Evolutionary conservation across 2,329 filamentous ascomycete species (phyloP).

Genomic region (Ceratocystis smalleyi): DNA sequence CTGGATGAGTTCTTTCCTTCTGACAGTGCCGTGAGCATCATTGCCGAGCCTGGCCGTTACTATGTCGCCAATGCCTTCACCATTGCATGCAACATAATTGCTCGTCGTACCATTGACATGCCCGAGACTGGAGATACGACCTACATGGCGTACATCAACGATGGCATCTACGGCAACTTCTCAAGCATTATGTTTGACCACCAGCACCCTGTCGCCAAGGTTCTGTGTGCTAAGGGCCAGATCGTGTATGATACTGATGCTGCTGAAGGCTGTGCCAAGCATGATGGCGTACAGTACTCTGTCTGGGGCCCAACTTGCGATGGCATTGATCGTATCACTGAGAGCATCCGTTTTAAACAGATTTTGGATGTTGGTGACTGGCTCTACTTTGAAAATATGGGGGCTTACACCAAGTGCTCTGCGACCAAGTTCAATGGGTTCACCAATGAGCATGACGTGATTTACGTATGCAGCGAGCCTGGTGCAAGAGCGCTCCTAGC

Average conservation of each 20-base stretch:
- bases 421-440: constrained; percentile 98
- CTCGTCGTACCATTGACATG: constrained; percentile 73
- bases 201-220: constrained; percentile 73
- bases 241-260: constrained; percentile 42
- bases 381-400: constrained; percentile 98
- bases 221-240: constrained; percentile 49
- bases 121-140: constrained; percentile 48
- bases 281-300: constrained; percentile 58
- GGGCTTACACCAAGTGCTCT: constrained; percentile 95
- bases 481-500: constrained; percentile 54
- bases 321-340: constrained; percentile 85
- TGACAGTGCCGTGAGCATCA: constrained; percentile 56
- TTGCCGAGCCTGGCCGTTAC: constrained; percentile 91
- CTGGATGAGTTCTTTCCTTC: constrained; percentile 80
- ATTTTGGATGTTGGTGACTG: constrained; percentile 85
- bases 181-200: constrained; percentile 99
- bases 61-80: constrained; percentile 91
- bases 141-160: constrained; percentile 97
- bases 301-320: constrained; percentile 98
- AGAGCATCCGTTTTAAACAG: constrained; percentile 61
- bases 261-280: constrained; percentile 29
- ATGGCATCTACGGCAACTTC: constrained; percentile 96
- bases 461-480: constrained; percentile 89
- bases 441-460: constrained; percentile 75
- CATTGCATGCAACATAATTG: constrained; percentile 88